These are phyloP conservation scores for Massariosphaeria phaeospora DNA, from an alignment of 495 filamentous ascomycete species.

Conservation along the genomic window DNA sequence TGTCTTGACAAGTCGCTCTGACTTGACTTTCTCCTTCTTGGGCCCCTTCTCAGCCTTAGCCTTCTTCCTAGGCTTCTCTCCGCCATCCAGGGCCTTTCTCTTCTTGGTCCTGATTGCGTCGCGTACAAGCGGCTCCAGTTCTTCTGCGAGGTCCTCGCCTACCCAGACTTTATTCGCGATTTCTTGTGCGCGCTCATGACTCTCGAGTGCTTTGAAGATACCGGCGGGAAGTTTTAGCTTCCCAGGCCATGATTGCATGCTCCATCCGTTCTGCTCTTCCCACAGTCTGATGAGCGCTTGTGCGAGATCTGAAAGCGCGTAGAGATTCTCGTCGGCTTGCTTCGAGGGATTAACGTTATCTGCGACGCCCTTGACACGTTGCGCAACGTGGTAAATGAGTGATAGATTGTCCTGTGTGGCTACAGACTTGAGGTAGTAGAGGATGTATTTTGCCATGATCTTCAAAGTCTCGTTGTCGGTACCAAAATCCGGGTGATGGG, in stretches of 20 bases:
- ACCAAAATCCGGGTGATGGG: constrained; percentile 91
- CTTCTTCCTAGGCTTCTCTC: constrained; percentile 43
- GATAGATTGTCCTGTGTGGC: constrained; percentile 82
- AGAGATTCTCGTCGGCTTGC: constrained; percentile 55
- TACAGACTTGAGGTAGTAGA: constrained; percentile 81
- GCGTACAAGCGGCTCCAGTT: constrained; percentile 62
- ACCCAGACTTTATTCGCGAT: constrained; percentile 80
- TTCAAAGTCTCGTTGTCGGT: constrained; percentile 61
- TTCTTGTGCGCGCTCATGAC: constrained; percentile 71
- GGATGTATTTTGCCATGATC: constrained; percentile 77
- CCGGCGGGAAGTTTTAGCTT: constrained; percentile 75
- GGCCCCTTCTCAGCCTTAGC: constrained; percentile 26
- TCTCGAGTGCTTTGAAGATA: constrained; percentile 68
- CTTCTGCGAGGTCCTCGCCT: constrained; percentile 74
- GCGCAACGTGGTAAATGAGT: constrained; percentile 84
- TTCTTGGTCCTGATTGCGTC: constrained; percentile 37
- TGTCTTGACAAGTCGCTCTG: constrained; percentile 43
- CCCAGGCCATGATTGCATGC: constrained; percentile 71
- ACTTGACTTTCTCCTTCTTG: constrained; percentile 44
- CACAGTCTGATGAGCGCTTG: constrained; percentile 77
- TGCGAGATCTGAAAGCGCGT: constrained; percentile 83
- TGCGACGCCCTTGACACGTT: constrained; percentile 83
- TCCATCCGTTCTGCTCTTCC: constrained; percentile 71
- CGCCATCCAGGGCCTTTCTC: constrained; percentile 7
- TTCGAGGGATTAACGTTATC: constrained; percentile 61